Percentiles rank a stretch among this genome's conserved stretches.
phyloP scores from a whole-genome alignment of 495 filamentous ascomycete species.

The Cercophora samala region DNA sequence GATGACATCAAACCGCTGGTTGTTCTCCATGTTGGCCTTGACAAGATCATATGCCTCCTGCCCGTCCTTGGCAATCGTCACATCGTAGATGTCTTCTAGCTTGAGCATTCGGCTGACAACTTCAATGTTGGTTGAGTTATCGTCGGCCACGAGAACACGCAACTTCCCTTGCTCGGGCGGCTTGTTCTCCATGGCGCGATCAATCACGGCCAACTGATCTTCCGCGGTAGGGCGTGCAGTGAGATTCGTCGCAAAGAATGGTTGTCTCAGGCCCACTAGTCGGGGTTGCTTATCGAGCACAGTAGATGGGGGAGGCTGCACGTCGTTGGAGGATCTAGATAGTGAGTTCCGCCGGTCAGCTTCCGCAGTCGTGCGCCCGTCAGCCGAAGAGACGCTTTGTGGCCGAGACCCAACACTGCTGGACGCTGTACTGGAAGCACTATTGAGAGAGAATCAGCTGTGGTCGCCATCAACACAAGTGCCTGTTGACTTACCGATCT shows the following conservation, averaged over 20 bases:
- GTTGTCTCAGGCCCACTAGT: constrained; percentile 77
- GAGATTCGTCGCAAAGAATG: constrained; percentile 70
- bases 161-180: constrained; percentile 56
- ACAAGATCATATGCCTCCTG: constrained; percentile 86
- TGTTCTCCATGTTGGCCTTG: constrained; percentile 71
- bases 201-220: constrained; percentile 42
- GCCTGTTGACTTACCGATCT: constrained; percentile 51
- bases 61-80: constrained; percentile 79
- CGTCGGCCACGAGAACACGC: constrained; percentile 86
- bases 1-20: constrained; percentile 72
- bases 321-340: constrained; percentile 31
- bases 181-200: constrained; percentile 53
- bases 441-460: constrained; percentile 36
- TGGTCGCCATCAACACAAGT: not conserved
- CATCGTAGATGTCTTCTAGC: constrained; percentile 60
- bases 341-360: constrained; percentile 41
- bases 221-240: constrained; percentile 33
- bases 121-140: constrained; percentile 93
- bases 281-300: constrained; percentile 61
- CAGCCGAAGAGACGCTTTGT: constrained; percentile 71
- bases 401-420: constrained; percentile 64
- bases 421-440: constrained; percentile 45
- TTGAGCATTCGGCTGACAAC: constrained; percentile 66
- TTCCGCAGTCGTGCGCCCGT: constrained; percentile 40
- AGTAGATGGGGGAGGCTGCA: constrained; percentile 25